Conservation (phyloP, 768 basidiomycete species). For the Pisolithus albus region DNA sequence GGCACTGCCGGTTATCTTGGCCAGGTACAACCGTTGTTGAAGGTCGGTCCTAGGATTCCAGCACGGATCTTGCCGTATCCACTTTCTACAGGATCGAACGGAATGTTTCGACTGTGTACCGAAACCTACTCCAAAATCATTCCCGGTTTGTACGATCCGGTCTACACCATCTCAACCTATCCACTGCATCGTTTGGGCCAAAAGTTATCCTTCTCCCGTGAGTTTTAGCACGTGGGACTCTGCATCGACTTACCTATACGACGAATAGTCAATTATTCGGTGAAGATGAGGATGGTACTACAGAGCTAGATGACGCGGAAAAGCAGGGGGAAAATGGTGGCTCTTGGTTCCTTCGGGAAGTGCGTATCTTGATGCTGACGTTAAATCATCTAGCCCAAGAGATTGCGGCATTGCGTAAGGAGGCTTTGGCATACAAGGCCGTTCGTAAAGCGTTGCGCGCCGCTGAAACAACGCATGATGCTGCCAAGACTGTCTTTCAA, state of each 20-base stretch:
- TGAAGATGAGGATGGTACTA: conserved; percentile 76
- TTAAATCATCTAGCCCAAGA: conserved; percentile 58
- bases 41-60: conserved; percentile 41
- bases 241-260: not conserved
- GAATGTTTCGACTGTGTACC: conserved; percentile 97
- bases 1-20: conserved; percentile 97
- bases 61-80: not conserved
- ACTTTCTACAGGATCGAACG: conserved; percentile 56
- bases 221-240: conserved; percentile 19
- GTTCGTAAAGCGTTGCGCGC: conserved; percentile 66
- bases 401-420: conserved; percentile 83
- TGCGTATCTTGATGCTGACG: not conserved
- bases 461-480: conserved; percentile 32
- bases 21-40: conserved; percentile 90
- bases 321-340: conserved; percentile 89
- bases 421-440: conserved; percentile 81
- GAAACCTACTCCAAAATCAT: conserved; percentile 89
- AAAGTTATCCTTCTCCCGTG: conserved; percentile 92
- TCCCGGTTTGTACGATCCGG: conserved; percentile 96
- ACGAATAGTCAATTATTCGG: conserved; percentile 81
- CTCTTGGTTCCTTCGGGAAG: conserved; percentile 7
- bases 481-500: conserved; percentile 69
- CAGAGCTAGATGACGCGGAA: conserved; percentile 87
- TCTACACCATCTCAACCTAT: conserved; percentile 96
- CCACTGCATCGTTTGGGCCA: conserved; percentile 99